phyloP scores from a whole-genome alignment of 306 rosid species.

The Vigna hirtella region DNA sequence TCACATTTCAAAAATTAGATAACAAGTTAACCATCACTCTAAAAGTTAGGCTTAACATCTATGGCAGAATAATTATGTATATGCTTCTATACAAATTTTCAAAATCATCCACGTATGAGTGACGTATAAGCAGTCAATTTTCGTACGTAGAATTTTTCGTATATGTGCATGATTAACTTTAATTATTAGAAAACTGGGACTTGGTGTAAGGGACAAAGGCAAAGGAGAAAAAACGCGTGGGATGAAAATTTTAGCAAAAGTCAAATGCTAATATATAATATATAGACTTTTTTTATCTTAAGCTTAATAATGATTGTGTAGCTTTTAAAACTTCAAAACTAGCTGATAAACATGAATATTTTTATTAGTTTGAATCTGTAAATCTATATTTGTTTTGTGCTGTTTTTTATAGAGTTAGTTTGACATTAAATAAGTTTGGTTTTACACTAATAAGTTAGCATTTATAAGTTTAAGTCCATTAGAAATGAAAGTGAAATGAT shows the following conservation, averaged over 20 bases:
- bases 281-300: background rate
- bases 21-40: conserved; percentile 15
- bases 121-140: conserved; percentile 40
- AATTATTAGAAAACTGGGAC: background rate
- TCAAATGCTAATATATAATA: background rate
- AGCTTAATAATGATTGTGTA: background rate
- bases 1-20: conserved; percentile 11
- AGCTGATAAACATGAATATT: background rate
- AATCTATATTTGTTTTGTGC: background rate
- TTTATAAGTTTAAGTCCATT: too few species aligned
- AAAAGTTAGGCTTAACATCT: conserved; percentile 38
- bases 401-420: background rate
- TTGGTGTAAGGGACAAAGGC: background rate
- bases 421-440: too few species aligned
- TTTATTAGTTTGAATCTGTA: background rate
- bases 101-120: conserved; percentile 38
- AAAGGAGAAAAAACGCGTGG: background rate
- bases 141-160: conserved; percentile 34
- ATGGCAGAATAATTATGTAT: background rate
- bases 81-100: background rate
- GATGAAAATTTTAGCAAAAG: background rate
- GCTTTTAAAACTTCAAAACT: conserved; percentile 35
- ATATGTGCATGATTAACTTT: background rate
- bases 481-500: background rate
- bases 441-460: too few species aligned